phyloP scores from a whole-genome alignment of 805 yeast genomes.

The Zygoascus bituminiphila region DNA sequence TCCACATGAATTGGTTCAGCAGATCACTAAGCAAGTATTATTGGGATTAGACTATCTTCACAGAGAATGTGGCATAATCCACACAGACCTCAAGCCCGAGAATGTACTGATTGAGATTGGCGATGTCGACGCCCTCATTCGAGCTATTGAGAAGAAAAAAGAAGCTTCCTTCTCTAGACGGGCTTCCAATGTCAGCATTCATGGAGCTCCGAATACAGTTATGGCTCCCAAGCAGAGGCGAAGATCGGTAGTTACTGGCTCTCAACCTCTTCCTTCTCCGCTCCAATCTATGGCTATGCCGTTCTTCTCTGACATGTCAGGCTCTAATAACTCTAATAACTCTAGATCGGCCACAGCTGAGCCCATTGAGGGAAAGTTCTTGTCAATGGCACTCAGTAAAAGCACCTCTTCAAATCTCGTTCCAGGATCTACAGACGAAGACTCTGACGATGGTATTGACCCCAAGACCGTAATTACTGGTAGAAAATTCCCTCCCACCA shows the following conservation, averaged over 20 bases:
- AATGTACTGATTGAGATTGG: slow-evolving; percentile 73
- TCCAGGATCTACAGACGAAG: slow-evolving; percentile 2
- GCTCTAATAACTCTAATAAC: slow-evolving; percentile 6
- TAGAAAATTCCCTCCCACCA: neutral
- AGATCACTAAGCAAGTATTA: slow-evolving; percentile 69
- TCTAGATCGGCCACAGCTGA: neutral
- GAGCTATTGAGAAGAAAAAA: slow-evolving; percentile 42
- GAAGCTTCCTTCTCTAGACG: slow-evolving; percentile 1
- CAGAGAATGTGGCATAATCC: slow-evolving; percentile 64
- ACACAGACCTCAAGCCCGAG: slow-evolving; percentile 68
- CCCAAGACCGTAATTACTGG: neutral
- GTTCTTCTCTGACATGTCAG: slow-evolving; percentile 11
- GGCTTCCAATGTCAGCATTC: no score
- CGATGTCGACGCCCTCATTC: slow-evolving; percentile 70
- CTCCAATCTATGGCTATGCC: slow-evolving; percentile 40
- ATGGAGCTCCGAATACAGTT: no score
- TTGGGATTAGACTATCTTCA: slow-evolving; percentile 66
- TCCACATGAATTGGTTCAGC: slow-evolving; percentile 70
- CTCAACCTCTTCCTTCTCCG: slow-evolving; percentile 90
- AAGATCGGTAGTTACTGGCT: slow-evolving; percentile 74
- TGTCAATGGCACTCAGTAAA: slow-evolving; percentile 5
- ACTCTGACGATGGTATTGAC: slow-evolving; percentile 3
- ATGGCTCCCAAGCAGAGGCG: slow-evolving; percentile 36
- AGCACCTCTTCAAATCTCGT: neutral
- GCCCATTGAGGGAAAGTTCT: slow-evolving; percentile 6